Evolutionary conservation across 257 asterid genomes (phyloP).

Genomic region (Rehmannia glutinosa): DNA sequence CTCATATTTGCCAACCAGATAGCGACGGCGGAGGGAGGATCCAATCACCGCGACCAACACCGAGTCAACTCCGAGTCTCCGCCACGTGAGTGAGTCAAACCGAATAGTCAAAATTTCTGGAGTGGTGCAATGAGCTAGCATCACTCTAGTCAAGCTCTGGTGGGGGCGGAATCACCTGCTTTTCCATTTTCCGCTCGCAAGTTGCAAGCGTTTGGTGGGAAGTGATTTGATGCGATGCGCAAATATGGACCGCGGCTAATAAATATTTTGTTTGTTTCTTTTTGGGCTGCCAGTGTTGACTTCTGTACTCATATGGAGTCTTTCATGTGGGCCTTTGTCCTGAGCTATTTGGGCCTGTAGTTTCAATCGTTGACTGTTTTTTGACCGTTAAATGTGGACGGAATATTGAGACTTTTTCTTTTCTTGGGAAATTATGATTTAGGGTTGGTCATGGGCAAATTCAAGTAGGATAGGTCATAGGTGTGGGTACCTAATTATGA

Average conservation of each 20-base stretch:
- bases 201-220: conserved; percentile 6
- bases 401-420: neutral
- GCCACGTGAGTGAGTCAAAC: conserved; percentile 19
- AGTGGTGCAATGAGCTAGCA: conserved; percentile 3
- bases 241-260: conserved; percentile 2
- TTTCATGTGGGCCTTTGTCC: neutral
- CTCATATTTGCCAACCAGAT: neutral
- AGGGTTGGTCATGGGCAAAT: neutral
- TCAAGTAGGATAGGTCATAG: neutral
- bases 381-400: conserved; percentile 17
- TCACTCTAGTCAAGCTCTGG: neutral
- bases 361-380: conserved; percentile 13
- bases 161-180: too few species aligned
- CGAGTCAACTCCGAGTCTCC: conserved; percentile 30
- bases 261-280: neutral
- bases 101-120: neutral
- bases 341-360: neutral
- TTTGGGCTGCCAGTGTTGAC: conserved; percentile 36
- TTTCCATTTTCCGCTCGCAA: neutral
- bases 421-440: neutral
- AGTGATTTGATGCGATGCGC: conserved; percentile 7
- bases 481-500: neutral
- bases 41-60: neutral
- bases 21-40: neutral
- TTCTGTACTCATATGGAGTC: neutral